These are phyloP conservation scores for Ambrosia hybrid DNA, from an alignment of 140 eudicot species.

Conservation along the genomic window DNA sequence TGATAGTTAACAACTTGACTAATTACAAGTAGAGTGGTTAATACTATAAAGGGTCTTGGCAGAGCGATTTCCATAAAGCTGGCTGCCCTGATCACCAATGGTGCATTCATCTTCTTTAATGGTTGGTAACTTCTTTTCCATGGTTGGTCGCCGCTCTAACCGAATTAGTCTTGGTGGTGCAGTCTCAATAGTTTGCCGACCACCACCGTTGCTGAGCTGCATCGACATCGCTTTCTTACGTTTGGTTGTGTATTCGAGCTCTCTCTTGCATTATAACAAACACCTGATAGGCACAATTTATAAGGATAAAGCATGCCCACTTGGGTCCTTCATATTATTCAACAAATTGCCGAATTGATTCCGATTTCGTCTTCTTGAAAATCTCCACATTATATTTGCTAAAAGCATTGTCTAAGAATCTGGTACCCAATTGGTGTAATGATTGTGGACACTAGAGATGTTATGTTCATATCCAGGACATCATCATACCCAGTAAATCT, in stretches of 20 bases:
- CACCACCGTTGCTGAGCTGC: no score
- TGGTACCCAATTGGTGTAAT: constrained; percentile 23
- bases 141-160: constrained; percentile 35
- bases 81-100: constrained; percentile 32
- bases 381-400: no score
- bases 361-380: no score
- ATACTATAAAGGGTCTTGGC: constrained; percentile 19
- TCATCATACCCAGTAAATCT: no score
- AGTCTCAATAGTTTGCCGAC: constrained; percentile 34
- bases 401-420: no score
- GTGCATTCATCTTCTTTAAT: constrained; percentile 45
- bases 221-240: no score
- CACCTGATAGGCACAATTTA: no score
- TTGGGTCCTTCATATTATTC: no score
- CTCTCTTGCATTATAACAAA: no score
- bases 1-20: constrained; percentile 20
- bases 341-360: no score
- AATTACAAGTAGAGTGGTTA: constrained; percentile 32
- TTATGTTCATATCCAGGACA: neutral
- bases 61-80: constrained; percentile 34
- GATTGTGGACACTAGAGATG: neutral
- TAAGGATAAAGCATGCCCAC: no score
- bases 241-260: no score
- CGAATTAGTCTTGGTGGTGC: constrained; percentile 44
- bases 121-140: constrained; percentile 46